Conservation (phyloP, 2,329 filamentous ascomycete species). For the Penicillium capsulatum region DNA sequence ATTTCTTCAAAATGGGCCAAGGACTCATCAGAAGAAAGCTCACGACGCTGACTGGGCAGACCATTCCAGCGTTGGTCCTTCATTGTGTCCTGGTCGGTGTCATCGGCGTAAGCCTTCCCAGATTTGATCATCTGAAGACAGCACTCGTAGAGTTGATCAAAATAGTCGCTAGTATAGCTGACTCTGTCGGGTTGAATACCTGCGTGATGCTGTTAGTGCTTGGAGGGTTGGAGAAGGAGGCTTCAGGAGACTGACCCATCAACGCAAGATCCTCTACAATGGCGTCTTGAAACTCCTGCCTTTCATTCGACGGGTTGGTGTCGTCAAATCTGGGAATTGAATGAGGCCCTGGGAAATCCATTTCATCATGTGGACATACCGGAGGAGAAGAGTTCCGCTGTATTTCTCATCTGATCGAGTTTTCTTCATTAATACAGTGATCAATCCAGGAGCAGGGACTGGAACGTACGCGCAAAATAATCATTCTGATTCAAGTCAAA, state of each 20-base stretch:
- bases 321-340: slow-evolving; percentile 73
- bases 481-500: too few species aligned
- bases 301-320: slow-evolving; percentile 96
- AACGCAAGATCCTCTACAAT: slow-evolving; percentile 88
- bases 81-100: slow-evolving; percentile 88
- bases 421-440: too few species aligned
- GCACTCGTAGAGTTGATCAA: slow-evolving; percentile 83
- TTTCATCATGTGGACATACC: slow-evolving; percentile 31
- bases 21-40: slow-evolving; percentile 75
- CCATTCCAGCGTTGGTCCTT: slow-evolving; percentile 77
- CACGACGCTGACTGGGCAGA: slow-evolving; percentile 74
- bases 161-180: slow-evolving; percentile 93
- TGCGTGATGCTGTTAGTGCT: too few species aligned
- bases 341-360: neutral
- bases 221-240: too few species aligned
- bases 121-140: slow-evolving; percentile 79
- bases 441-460: too few species aligned
- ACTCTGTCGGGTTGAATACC: slow-evolving; percentile 81
- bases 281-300: slow-evolving; percentile 89
- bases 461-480: slow-evolving; percentile 95
- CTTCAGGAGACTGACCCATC: too few species aligned
- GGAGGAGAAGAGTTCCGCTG: slow-evolving; percentile 82
- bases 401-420: slow-evolving; percentile 91
- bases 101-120: slow-evolving; percentile 88
- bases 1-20: slow-evolving; percentile 86